These are phyloP conservation scores for Paracorniculantispora psalliotae DNA, from an alignment of 2,329 filamentous ascomycete species.

Conservation along the genomic window DNA sequence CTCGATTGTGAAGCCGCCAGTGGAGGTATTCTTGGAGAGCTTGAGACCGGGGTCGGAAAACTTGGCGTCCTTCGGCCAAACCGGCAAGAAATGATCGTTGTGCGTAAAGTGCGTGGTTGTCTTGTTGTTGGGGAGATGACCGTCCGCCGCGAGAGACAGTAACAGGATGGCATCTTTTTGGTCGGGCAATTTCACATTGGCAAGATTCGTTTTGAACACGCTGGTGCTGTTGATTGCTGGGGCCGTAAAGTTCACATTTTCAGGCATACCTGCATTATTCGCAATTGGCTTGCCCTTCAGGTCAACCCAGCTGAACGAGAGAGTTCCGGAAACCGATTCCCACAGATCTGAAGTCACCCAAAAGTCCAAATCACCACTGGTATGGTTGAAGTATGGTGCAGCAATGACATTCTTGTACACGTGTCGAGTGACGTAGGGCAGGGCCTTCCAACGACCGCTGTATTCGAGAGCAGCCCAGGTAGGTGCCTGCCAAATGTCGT, in stretches of 20 bases:
- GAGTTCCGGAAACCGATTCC: conserved; percentile 11
- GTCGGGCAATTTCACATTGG: conserved; percentile 15
- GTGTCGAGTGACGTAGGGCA: conserved; percentile 54
- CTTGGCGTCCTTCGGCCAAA: conserved; percentile 17
- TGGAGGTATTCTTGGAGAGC: conserved; percentile 7
- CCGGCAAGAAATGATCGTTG: conserved; percentile 16
- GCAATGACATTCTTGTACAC: conserved; percentile 54
- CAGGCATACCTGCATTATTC: conserved; percentile 16
- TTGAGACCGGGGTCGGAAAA: conserved; percentile 15
- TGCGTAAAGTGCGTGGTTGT: conserved; percentile 10
- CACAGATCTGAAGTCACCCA: conserved; percentile 26
- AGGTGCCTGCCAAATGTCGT: conserved; percentile 61
- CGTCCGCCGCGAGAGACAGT: conserved; percentile 13
- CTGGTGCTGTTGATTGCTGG: conserved; percentile 15
- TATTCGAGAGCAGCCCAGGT: conserved; percentile 62
- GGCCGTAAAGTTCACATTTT: conserved; percentile 13
- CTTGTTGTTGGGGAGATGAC: conserved; percentile 15
- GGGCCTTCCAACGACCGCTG: conserved; percentile 56
- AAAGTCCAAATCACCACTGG: conserved; percentile 43
- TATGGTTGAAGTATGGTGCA: conserved; percentile 50
- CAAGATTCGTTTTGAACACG: conserved; percentile 6
- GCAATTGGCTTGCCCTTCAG: conserved; percentile 13
- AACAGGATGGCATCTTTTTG: conserved; percentile 13
- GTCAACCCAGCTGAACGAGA: conserved; percentile 15
- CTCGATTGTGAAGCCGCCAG: conserved; percentile 15